phyloP scores from a whole-genome alignment of 2,329 filamentous ascomycete species.

The Mycogone perniciosa region DNA sequence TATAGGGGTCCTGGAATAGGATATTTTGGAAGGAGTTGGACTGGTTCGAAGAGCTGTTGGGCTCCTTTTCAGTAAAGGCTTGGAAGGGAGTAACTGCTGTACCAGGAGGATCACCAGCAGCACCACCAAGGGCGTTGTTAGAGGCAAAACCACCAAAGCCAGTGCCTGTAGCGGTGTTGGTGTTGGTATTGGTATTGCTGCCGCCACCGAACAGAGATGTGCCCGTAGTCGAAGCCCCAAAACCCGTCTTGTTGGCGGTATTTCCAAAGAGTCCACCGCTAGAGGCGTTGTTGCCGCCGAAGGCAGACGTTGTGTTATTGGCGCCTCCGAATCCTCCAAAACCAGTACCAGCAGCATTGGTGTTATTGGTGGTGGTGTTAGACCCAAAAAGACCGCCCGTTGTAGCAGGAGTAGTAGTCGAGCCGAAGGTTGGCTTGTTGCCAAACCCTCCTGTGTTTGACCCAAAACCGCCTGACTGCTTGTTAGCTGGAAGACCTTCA shows the following conservation, averaged over 20 bases:
- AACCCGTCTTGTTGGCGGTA: constrained; percentile 41
- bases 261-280: constrained; percentile 47
- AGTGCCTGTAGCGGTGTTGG: constrained; percentile 22
- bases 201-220: constrained; percentile 42
- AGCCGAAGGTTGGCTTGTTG: constrained; percentile 48
- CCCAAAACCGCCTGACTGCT: constrained; percentile 32
- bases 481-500: not conserved
- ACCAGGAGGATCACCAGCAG: constrained; percentile 56
- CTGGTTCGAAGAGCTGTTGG: constrained; percentile 40
- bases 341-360: constrained; percentile 27
- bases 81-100: constrained; percentile 65
- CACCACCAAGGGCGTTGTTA: constrained; percentile 42
- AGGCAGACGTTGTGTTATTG: constrained; percentile 30
- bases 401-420: constrained; percentile 31
- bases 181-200: constrained; percentile 21
- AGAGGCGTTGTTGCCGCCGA: constrained; percentile 29
- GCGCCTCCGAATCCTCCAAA: constrained; percentile 37
- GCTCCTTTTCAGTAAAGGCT: constrained; percentile 67
- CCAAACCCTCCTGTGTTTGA: constrained; percentile 34
- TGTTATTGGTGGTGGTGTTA: constrained; percentile 32
- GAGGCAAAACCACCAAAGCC: constrained; percentile 38
- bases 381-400: constrained; percentile 42
- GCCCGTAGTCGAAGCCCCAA: constrained; percentile 39
- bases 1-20: constrained; percentile 71
- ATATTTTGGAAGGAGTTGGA: constrained; percentile 70